Percentiles rank a stretch among this genome's conserved stretches.
Conservation (phyloP, 805 yeast species). For the Pichia heedii region DNA sequence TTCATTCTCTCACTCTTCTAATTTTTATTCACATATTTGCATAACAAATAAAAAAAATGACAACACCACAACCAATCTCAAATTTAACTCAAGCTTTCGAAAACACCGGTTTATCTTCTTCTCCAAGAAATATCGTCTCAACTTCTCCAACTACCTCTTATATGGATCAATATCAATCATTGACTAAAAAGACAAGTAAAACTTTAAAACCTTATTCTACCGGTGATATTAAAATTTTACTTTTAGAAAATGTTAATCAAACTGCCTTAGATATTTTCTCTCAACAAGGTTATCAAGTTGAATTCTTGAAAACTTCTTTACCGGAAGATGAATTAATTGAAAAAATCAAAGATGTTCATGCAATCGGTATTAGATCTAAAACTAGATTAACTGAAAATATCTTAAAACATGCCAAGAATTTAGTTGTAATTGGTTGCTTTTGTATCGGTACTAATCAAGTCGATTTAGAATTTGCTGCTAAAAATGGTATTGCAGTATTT, state of each 20-base stretch:
- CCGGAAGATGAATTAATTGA: conserved; percentile 91
- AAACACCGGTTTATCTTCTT: conserved; percentile 36
- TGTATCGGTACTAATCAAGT: conserved; percentile 99
- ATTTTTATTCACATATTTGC: no score
- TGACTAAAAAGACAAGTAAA: conserved; percentile 46
- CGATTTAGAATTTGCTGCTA: conserved; percentile 84
- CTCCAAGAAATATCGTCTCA: conserved; percentile 64
- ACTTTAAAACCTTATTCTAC: conserved; percentile 89
- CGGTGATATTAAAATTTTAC: conserved; percentile 85
- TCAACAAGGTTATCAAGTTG: conserved; percentile 95
- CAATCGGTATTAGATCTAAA: conserved; percentile 96
- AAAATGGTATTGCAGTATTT: conserved; percentile 91
- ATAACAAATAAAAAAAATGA: conserved; percentile 31
- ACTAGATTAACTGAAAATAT: conserved; percentile 78
- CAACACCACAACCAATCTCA: conserved; percentile 59
- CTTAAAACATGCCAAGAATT: conserved; percentile 77
- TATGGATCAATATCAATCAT: conserved; percentile 43
- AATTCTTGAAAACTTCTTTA: conserved; percentile 79
- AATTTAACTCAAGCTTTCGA: conserved; percentile 47
- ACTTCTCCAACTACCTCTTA: conserved; percentile 72
- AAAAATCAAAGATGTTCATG: conserved; percentile 89
- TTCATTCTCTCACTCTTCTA: not conserved
- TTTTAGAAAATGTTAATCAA: conserved; percentile 87
- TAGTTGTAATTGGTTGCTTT: conserved; percentile 92
- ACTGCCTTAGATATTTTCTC: conserved; percentile 83